A percentile compares a stretch with the other conserved stretches of the same genome.
Conservation (phyloP, 495 filamentous ascomycete genomes). For the Hypoxylon lenormandii region DNA sequence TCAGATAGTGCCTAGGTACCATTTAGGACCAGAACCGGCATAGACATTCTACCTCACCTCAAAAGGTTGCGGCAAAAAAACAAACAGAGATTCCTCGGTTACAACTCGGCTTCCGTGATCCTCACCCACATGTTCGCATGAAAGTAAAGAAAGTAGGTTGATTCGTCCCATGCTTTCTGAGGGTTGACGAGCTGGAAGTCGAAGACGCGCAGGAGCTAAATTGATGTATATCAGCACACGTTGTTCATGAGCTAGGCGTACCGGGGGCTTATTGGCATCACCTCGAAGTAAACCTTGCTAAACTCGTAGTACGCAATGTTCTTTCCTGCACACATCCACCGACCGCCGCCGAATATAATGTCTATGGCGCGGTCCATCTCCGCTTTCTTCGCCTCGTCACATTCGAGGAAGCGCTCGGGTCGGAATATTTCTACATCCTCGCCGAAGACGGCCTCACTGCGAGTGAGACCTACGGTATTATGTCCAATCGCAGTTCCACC, state of each 20-base stretch:
- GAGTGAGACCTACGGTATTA: conserved; percentile 54
- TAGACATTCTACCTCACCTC: not conserved
- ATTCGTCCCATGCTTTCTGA: conserved; percentile 31
- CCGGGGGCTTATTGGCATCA: conserved; percentile 1
- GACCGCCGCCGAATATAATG: conserved; percentile 57
- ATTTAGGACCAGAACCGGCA: not conserved
- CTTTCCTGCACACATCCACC: conserved; percentile 51
- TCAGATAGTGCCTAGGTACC: too few relatives aligned
- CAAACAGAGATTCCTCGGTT: not conserved
- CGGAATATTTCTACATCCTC: conserved; percentile 59
- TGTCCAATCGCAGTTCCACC: conserved; percentile 63
- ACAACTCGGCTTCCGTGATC: conserved; percentile 32
- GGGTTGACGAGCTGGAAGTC: conserved; percentile 42
- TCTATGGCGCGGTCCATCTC: conserved; percentile 57
- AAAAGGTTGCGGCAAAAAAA: not conserved
- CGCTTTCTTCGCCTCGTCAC: conserved; percentile 46
- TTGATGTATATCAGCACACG: not conserved
- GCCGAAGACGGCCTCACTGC: conserved; percentile 47
- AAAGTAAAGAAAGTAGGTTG: conserved; percentile 37
- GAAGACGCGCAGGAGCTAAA: conserved; percentile 36
- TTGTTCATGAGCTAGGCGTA: too few relatives aligned
- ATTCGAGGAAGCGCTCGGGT: conserved; percentile 67
- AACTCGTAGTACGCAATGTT: conserved; percentile 42
- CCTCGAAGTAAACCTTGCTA: conserved; percentile 47
- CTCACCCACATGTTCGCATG: conserved; percentile 50